phyloP scores from a whole-genome alignment of 2,329 filamentous ascomycete species.

The Celoporthe dispersa region DNA sequence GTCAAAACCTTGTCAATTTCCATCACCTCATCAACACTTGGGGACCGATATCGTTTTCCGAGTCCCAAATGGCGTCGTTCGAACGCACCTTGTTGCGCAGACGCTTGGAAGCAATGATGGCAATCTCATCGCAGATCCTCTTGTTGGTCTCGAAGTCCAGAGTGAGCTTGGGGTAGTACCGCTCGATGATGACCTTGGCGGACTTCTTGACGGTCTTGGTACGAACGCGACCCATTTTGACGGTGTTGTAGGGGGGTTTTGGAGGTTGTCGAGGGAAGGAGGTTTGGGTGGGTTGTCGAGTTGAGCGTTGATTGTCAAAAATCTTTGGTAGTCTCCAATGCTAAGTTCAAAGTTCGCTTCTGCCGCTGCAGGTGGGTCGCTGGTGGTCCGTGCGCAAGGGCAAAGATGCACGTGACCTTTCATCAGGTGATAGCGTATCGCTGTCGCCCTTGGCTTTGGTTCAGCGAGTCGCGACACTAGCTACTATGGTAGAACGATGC shows the following conservation, averaged over 20 bases:
- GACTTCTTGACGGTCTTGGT: conserved; percentile 74
- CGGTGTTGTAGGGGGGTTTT: conserved; percentile 47
- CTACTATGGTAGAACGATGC: too few species aligned
- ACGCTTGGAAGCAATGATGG: conserved; percentile 98
- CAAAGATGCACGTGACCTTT: neutral
- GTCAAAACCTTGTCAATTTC: conserved; percentile 18
- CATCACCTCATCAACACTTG: neutral
- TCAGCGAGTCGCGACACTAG: neutral
- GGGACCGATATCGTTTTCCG: neutral
- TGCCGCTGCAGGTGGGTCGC: neutral
- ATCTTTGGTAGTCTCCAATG: neutral
- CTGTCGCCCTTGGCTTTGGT: neutral
- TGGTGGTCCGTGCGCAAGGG: conserved; percentile 13
- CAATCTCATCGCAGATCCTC: conserved; percentile 99
- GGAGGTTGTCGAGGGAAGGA: conserved; percentile 29
- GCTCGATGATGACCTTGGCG: conserved; percentile 99
- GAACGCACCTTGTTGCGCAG: conserved; percentile 91
- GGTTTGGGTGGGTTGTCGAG: conserved; percentile 15
- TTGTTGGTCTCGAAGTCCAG: conserved; percentile 99
- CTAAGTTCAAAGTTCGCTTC: neutral
- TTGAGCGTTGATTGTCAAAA: conserved; percentile 13
- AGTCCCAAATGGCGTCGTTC: neutral
- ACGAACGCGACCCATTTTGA: conserved; percentile 72
- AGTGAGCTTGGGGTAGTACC: conserved; percentile 95
- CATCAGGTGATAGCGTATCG: neutral